Base-by-base conservation (phyloP, 2,329 filamentous ascomycete species). In the Emericellopsis cladophorae region DNA sequence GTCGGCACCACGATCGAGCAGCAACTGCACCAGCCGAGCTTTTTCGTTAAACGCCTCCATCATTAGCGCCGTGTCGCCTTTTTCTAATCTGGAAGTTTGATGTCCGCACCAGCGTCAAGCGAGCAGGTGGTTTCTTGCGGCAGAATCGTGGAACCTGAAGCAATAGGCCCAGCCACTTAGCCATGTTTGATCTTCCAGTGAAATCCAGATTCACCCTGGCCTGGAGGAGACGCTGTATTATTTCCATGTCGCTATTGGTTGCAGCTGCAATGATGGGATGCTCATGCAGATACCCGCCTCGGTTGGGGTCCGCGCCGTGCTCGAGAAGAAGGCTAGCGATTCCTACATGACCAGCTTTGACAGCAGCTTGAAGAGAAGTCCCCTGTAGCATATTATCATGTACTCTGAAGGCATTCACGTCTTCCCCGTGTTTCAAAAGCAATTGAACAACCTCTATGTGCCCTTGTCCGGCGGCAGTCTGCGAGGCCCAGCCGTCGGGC, bases 321-420 rank as follows among this genome's bases (percentile, higher is more conserved):
- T 62, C 52, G 8, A 66, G 55, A 4, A 67, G 45, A 2, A 65
- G 46, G 1, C 49, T 45, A 11, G 64, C 62, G 9, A 65, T 59
- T 4, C 62, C 57, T 0, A 39, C 43, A 26, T 54, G 50, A 4
- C 61, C 53, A 1, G 52, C 51, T 35, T 63, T 59, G 31, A 56
- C 57, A 0, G 64, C 64, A 0, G 52, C 62, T 40, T 67, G 64
- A 1, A 67, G 48, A 1, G 63, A 62, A 5, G 60, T 66, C 5
- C 58, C 56, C 2, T 51, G 48, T 1, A 43, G 31, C 41, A 64
- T 59, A 15, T 54, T 51, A 2, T 50, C 43, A 35, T 51, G 50
- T 29, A 43, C 40, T 5, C 57, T 55, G 9, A 47, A 49, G 2
- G 57, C 56, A 39, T 65, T 58, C 9, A 59, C 53, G 18, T 61